Base-by-base conservation (phyloP, 129 eudicot species). In the Logfia minima region DNA sequence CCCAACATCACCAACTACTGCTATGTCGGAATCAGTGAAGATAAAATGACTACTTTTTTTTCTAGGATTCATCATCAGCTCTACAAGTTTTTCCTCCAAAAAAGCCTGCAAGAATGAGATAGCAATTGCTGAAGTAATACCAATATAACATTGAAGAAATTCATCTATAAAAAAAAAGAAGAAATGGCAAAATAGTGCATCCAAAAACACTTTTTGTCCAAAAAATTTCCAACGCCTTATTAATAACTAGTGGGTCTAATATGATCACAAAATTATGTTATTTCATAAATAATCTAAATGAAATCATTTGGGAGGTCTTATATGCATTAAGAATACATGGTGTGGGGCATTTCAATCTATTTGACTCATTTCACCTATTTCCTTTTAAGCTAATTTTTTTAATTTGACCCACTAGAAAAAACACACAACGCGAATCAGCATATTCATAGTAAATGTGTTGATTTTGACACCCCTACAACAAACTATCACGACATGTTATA, bases 1-100 rank as follows among this genome's bases (percentile, higher is more conserved):
- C 16, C 89, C 94, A 35, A 94, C 85, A 55, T 94, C 92, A 66
- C 75, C 92, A 31, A 91, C 88, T 48, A 94, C 96, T 29, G 97
- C 98, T 71, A 94, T 83, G 67, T 94, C 98, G 8, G 97, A 91
- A 75, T 94, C 97, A 2, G 96, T 90, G 75, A 90, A 93, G 51
- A 93, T 88, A 82, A 80, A 88, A 80, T 93, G 89, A 75, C 60
- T 70, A 66, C 79, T 75, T 81, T 56, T 80, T 68, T 81, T 68
- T 21, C 73, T 86, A 41, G 75, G 86, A 52, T 67, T 29, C 70
- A 81, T 70, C n/a, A 85, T 69, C 32, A 74, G 85, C 87, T 90
- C 92, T 78, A 81, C 83, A 35, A 88, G 85, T 78, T 84, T 86
- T 82, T 83, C 80, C 73, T 87, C 88, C 72, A 93, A 80, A 79